Evolutionary conservation across 2,329 filamentous ascomycete genomes (phyloP).

Genomic region (Incumbomyces delicatus): DNA sequence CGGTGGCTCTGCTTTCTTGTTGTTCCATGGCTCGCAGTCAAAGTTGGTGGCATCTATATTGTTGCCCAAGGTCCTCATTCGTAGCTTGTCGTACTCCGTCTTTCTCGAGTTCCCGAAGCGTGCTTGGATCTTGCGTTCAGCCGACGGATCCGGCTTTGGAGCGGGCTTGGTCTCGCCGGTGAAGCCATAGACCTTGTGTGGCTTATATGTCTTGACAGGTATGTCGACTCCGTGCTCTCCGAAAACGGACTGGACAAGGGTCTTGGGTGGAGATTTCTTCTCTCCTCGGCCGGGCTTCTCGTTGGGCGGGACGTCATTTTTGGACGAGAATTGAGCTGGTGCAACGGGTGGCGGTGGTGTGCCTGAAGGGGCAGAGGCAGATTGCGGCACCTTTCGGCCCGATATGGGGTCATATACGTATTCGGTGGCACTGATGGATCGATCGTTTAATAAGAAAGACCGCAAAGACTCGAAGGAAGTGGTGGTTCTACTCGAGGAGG

Average conservation of each 20-base stretch:
- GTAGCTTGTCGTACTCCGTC: slow-evolving; percentile 11
- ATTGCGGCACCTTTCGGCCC: slow-evolving; percentile 29
- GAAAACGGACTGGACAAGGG: slow-evolving; percentile 13
- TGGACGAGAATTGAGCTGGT: not conserved
- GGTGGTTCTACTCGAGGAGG: slow-evolving; percentile 1
- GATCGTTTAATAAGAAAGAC: not conserved
- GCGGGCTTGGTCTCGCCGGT: slow-evolving; percentile 6
- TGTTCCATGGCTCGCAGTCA: slow-evolving; percentile 11
- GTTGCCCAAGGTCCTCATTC: slow-evolving; percentile 15
- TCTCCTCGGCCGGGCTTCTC: slow-evolving; percentile 3
- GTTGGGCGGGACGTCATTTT: slow-evolving; percentile 11
- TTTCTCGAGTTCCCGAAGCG: slow-evolving; percentile 12
- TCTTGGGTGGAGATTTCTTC: slow-evolving; percentile 5
- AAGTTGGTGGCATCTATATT: slow-evolving; percentile 18
- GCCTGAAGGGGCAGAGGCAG: not conserved
- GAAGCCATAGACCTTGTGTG: slow-evolving; percentile 18
- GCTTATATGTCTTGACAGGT: slow-evolving; percentile 18
- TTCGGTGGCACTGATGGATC: slow-evolving; percentile 4
- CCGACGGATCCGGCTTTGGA: not conserved
- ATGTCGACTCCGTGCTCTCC: slow-evolving; percentile 20
- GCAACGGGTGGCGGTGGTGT: not conserved
- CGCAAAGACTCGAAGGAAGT: not conserved
- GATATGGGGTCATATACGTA: slow-evolving; percentile 34
- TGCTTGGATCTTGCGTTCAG: not conserved
- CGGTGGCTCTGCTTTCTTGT: not conserved